Base-by-base conservation (phyloP, 257 asterid species). In the Penstemon davidsonii region DNA sequence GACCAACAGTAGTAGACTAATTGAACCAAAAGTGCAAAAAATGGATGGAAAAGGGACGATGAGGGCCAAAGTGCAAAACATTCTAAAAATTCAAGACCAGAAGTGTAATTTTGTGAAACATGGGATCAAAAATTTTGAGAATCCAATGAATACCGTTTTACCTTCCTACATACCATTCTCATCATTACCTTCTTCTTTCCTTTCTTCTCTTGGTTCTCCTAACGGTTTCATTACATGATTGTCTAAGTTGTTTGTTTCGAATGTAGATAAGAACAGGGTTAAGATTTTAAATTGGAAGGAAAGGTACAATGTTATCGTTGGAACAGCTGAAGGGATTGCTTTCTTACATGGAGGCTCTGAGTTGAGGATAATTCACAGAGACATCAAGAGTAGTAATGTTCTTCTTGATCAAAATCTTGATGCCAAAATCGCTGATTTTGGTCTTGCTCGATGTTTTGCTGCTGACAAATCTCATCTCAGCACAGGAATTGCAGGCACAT, bases 401-500 rank as follows among this genome's bases (percentile, higher is more conserved):
- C 87, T 93, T 76, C 89, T 93, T 38, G 98, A 88, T 41, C 85
- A 88, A 74, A 85, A 87, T 49, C 72, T 80, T 11, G 51, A 77
- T 41, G 77, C 99, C 4, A 93, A 82, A 74, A 83, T 93, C 47
- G 98, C 92, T 2, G 97, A 93, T 85, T 93, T 93, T 66, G 97
- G 99, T 12, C 91, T 93, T 47, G 97, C 96, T 54, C 75, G 99
- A 43, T 71, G 75, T 65, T 86, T 90, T 67, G 95, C 89, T 25
- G 79, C 87, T 10, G 99, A 90, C 75, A 82, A 88, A 70, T 80
- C 85, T 52, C 98, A 93, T 85, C 94, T 88, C 43, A 88, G 95
- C 83, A 90, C 97, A 0, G 97, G 97, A 71, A 87, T 90, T 54
- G 99, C 97, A 3, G 97, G 97, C 70, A 93, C 99, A 80, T 73